Percentiles rank a stretch among this genome's conserved stretches.
phyloP scores from a whole-genome alignment of 176 grass and related monocot species.

The Typha latifolia region DNA sequence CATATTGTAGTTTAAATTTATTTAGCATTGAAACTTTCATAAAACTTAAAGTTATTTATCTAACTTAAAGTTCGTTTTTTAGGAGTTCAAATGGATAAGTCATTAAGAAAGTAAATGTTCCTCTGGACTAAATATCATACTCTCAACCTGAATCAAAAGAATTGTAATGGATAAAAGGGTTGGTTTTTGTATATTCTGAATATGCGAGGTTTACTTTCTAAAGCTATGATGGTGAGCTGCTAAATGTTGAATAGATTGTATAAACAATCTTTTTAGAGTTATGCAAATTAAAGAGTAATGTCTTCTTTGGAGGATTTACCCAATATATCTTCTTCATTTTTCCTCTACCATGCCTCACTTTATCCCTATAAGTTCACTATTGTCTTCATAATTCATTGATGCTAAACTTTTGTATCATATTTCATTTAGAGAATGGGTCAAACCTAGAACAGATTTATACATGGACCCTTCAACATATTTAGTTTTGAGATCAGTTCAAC shows the following conservation, averaged over 20 bases:
- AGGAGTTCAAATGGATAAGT: not conserved
- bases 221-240: no score
- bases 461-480: no score
- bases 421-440: no score
- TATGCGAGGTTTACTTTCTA: no score
- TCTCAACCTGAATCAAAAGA: not conserved
- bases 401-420: no score
- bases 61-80: not conserved
- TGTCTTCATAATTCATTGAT: not conserved
- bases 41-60: not conserved
- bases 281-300: no score
- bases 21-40: not conserved
- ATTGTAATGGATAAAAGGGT: not conserved
- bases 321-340: not conserved
- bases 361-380: not conserved
- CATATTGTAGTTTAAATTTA: no score
- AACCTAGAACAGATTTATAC: no score
- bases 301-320: constrained; percentile 2
- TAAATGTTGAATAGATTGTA: no score
- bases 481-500: no score
- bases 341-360: not conserved
- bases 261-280: no score
- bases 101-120: not conserved
- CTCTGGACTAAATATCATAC: not conserved
- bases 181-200: not conserved